Evolutionary conservation across 352 stramenopile species (phyloP), one percentile per base, ranked within the genome.

Genomic region (Pythium rishiriense): DNA sequence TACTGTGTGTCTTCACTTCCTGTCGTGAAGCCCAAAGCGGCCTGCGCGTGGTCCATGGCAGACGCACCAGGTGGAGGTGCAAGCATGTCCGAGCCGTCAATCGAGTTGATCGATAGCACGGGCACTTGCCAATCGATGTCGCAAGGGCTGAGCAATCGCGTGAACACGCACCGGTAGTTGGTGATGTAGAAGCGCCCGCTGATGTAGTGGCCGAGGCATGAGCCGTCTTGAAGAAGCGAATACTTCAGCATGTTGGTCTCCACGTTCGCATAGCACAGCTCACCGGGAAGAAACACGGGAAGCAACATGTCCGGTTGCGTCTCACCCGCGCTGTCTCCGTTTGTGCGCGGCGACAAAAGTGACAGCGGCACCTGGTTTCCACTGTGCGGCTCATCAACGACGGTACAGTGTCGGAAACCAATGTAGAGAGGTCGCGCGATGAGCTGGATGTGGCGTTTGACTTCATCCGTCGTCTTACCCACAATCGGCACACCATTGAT

Each of bases 91-190:
- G 84, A 77, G 15, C 79, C 74, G 17, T 93, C 82, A 29, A 93
- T 78, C 2, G 81, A 84, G 21, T 70, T 55, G 54, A 95, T 92
- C 15, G 84, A 90, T 2, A 95, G 71, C 33, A 94, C 80, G 0
- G 86, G 83, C 6, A 92, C 70, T 24, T 94, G 83, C 86, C 83
- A 93, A 31, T 87, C 81, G 22, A 93, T 78, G 33, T 85, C 75
- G 17, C 70, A 69, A 24, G 57, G 62, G 29, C 67, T 78, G 17
- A 90, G 62, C 9, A 88, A 24, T 11, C 74, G 74, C 19, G 73
- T 87, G 68, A 93, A 95, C 29, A 91, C 74, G 42, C 86, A 95
- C 10, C 86, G 84, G 48, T 93, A 95, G 64, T 89, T 95, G 14
- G 83, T 93, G 41, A 95, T 81, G 48, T 84, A 93, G 50, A 95